Evolutionary conservation across 345 rosid species (phyloP), one percentile per base, ranked within the genome.

Genomic region (Syzygium jambos): DNA sequence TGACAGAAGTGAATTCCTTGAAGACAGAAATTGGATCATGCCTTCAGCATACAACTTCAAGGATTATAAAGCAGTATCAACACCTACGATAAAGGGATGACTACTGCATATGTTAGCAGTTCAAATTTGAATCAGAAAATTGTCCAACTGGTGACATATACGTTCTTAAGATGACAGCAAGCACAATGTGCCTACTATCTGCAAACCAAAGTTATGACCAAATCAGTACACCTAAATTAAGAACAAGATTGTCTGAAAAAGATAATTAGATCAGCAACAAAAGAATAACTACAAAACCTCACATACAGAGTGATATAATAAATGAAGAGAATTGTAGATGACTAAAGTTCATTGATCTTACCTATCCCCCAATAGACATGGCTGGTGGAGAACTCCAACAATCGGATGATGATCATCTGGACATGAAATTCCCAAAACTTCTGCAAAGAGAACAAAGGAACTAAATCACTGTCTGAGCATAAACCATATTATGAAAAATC

Each of bases 301-400:
- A 38, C 49, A 73, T 21, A 73, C 27, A 38, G 27, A 41, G 27
- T 19, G 49, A 38, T 38, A 38, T 73, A 38, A 41, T 73, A 73
- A 10, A 38, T 38, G 49, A 73, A 73, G 49, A 73, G 49, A 73
- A 41, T 73, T 73, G 49, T 19, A 34, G 80, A 38, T 73, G 49
- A 73, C 80, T 19, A 73, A 73, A 73, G 38, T 73, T 73, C 51
- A 85, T 23, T 49, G 78, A 52, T 90, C 93, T 90, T 90, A 90
- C 97, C 96, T 94, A 91, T 91, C 91, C 88, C 95, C 94, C 1
- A 89, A 89, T 86, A 93, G 92, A 85, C 88, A 87, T 38, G 95
- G 95, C 87, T 93, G 96, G 16, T 95, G 94, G 86, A 95, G 94
- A 92, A 95, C 87, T 89, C 95, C 95, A 87, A 93, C 95, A 61